A percentile compares a stretch with the other conserved stretches of the same genome.
phyloP scores from a whole-genome alignment of 768 basidiomycete species.

The Dendrothele bispora region DNA sequence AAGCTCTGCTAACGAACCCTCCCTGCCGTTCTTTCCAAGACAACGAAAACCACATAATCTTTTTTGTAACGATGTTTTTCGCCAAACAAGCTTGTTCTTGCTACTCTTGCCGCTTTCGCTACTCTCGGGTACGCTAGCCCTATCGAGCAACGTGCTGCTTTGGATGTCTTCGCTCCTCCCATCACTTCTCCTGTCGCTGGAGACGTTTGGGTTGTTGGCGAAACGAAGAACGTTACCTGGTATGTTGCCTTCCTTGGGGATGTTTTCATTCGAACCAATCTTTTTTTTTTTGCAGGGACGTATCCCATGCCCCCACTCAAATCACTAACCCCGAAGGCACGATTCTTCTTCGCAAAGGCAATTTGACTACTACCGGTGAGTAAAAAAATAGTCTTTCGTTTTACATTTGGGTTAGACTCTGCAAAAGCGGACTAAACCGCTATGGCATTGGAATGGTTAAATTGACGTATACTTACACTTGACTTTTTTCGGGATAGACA shows the following conservation, averaged over 20 bases:
- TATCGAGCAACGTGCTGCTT: too few species aligned
- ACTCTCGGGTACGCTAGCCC: too few species aligned
- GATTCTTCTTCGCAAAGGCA: conserved; percentile 41
- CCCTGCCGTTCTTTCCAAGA: too few species aligned
- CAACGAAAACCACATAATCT: too few species aligned
- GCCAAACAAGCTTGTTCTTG: too few species aligned
- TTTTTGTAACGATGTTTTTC: too few species aligned
- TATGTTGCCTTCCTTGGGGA: conserved; percentile 19
- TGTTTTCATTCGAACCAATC: background rate
- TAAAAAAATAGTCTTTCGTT: too few species aligned
- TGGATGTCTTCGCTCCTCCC: conserved; percentile 47
- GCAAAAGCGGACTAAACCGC: too few species aligned
- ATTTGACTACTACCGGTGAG: conserved; percentile 16
- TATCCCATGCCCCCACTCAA: conserved; percentile 36
- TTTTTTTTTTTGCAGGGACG: conserved; percentile 30
- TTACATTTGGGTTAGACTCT: too few species aligned
- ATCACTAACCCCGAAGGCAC: conserved; percentile 46
- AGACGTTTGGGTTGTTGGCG: conserved; percentile 42
- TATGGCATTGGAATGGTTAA: background rate
- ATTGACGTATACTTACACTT: background rate
- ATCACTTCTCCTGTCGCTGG: conserved; percentile 34
- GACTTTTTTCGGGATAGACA: conserved; percentile 14
- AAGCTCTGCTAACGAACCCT: too few species aligned
- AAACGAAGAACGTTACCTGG: conserved; percentile 44
- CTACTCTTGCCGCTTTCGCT: background rate